Evolutionary conservation across 2,329 filamentous ascomycete species (phyloP), one percentile per base, ranked within the genome.

Genomic region (Paecilomyces variotii): DNA sequence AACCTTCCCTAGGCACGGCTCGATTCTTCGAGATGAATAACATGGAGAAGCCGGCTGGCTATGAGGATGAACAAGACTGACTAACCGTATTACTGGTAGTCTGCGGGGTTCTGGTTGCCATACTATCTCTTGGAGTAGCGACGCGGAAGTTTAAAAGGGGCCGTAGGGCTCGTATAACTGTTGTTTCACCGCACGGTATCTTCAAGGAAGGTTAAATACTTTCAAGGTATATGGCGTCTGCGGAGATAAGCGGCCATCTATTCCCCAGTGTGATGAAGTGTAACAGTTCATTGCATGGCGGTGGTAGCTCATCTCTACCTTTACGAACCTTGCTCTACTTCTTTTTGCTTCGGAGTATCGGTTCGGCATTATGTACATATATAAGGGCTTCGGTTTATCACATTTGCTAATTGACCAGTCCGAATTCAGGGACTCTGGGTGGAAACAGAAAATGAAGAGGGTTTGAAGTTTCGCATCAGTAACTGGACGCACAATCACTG

Each of bases 11-110:
- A 93, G 90, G 90, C 79, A 97, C 93, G 56, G 84, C 89, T 34
- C 85, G 88, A 67, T 99, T 83, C 80, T 97, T 89, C 72, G 89
- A 97, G 53, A 75, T 91, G 68, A 95, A 92, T 74, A 83, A 86
- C 58, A 77, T 93, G 74, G 77, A 87, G 61, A 96, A 94, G 79
- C 94, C 94, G 12, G 84, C 87, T 65, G 94, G 93, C 62, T 96
- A 89, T 77, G 87, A 96, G 72, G 83, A 85, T 65, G 82, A 92
- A 76, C 76, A 81, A 65, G 78, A 81, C 65, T 76, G 70, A 75
- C 67, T 73, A 61, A 35, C 65, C 60, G 65, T 63, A 11, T 56
- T 69, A 26, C 61, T 66, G 35, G 62, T 63, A 45, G 60, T 65
- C 9, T 53, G 60, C 26, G 61, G 61, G 39, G 56, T 68, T 39